phyloP scores from a whole-genome alignment of 176 grass and related monocot genomes.

The Raddia guianensis region DNA sequence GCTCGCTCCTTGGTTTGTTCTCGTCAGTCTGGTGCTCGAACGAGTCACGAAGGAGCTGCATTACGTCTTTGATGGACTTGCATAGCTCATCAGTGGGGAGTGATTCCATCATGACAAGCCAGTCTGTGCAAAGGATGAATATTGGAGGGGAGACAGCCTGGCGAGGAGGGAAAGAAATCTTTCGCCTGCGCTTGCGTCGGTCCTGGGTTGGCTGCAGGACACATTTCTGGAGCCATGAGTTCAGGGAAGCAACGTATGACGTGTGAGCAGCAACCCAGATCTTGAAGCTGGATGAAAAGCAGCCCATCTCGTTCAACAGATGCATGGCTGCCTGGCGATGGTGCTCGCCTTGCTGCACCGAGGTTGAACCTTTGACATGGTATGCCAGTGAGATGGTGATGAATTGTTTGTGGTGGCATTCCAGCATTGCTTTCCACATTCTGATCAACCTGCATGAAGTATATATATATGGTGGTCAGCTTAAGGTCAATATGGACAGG shows the following conservation, averaged over 20 bases:
- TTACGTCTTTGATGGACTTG: conserved; percentile 52
- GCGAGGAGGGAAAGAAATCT: conserved; percentile 65
- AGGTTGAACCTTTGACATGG: conserved; percentile 60
- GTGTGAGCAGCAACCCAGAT: conserved; percentile 65
- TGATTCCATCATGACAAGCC: conserved; percentile 55
- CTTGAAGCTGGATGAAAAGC: conserved; percentile 64
- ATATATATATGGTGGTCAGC: background rate
- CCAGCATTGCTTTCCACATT: conserved; percentile 97
- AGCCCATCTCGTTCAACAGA: conserved; percentile 67
- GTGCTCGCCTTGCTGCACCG: conserved; percentile 42
- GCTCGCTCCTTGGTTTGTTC: conserved; percentile 35
- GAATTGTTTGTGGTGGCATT: conserved; percentile 96
- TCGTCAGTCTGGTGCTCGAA: conserved; percentile 53
- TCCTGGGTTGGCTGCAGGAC: conserved; percentile 82
- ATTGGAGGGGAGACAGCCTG: conserved; percentile 90
- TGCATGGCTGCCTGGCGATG: conserved; percentile 52
- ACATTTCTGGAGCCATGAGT: conserved; percentile 89
- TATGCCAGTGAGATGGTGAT: conserved; percentile 96
- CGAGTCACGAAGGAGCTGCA: conserved; percentile 44
- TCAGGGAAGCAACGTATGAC: conserved; percentile 59
- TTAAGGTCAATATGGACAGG: background rate
- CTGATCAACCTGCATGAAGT: conserved; percentile 68
- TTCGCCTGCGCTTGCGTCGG: conserved; percentile 50
- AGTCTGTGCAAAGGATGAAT: conserved; percentile 73
- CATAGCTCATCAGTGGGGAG: conserved; percentile 60